phyloP scores from a whole-genome alignment of 768 basidiomycete genomes.

The Coprinellus aureogranulatus region DNA sequence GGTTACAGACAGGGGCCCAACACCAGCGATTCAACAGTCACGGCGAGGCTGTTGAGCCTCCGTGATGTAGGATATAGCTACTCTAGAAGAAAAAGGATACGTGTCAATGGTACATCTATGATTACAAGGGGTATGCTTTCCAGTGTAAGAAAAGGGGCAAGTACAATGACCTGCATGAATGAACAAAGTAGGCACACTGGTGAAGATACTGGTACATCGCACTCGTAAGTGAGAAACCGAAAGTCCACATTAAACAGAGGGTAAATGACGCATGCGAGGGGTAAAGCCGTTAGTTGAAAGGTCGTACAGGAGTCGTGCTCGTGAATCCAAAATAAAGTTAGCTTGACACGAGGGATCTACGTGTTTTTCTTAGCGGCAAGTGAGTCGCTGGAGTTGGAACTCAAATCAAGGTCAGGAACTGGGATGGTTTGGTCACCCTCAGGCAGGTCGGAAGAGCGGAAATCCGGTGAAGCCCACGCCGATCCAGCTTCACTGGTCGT shows the following conservation, averaged over 20 bases:
- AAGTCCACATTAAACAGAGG: no score
- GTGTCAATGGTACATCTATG: background rate
- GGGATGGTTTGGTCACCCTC: background rate
- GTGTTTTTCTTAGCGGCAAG: constrained; percentile 23
- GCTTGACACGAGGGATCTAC: constrained; percentile 10
- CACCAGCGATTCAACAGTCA: constrained; percentile 49
- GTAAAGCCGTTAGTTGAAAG: background rate
- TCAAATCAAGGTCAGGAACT: constrained; percentile 9
- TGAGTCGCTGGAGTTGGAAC: constrained; percentile 15
- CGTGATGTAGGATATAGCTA: no score
- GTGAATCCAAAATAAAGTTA: constrained; percentile 6
- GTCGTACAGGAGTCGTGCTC: constrained; percentile 7
- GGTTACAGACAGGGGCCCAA: constrained; percentile 52
- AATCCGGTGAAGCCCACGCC: constrained; percentile 17
- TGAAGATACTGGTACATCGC: background rate
- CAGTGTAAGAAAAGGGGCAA: no score
- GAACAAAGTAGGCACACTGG: no score
- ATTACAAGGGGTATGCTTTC: background rate
- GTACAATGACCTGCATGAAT: no score
- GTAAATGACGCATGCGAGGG: no score
- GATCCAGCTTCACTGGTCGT: constrained; percentile 23
- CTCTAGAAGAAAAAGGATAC: no score
- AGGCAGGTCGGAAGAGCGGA: constrained; percentile 2
- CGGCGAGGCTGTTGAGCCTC: constrained; percentile 13
- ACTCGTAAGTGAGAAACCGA: no score